phyloP scores from a whole-genome alignment of 108 stramenopile species.

The Ochromonas danica region DNA sequence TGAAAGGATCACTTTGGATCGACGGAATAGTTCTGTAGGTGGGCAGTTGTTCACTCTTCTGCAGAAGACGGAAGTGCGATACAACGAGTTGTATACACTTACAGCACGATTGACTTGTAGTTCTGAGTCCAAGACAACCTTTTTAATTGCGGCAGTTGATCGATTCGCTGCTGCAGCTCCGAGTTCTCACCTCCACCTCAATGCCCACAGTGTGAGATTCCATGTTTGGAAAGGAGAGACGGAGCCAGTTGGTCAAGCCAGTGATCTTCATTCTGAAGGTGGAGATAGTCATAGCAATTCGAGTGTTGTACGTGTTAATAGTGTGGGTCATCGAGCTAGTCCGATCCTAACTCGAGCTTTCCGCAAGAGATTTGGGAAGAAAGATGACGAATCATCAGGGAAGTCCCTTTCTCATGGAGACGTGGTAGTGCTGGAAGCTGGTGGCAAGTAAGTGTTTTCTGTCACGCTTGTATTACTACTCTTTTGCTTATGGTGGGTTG shows the following conservation, averaged over 20 bases:
- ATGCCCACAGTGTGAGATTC: not conserved
- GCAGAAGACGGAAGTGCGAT: not conserved
- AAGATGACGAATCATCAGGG: not conserved
- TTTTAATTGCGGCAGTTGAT: not conserved
- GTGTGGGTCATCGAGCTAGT: not conserved
- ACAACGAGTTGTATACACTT: not conserved
- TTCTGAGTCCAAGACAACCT: not conserved
- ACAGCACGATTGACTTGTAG: not conserved
- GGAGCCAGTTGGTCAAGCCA: not conserved
- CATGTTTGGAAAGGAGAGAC: not conserved
- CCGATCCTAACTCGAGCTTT: not conserved
- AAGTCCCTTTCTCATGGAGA: constrained; percentile 8
- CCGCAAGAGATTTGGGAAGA: constrained; percentile 19
- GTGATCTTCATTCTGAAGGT: not conserved
- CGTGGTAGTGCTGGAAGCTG: constrained; percentile 1
- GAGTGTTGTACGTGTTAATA: not conserved
- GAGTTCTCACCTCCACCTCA: not conserved
- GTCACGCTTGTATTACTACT: not conserved
- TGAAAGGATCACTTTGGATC: constrained; percentile 1
- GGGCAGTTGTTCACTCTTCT: not conserved
- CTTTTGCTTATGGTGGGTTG: not conserved
- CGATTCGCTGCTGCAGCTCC: constrained; percentile 21
- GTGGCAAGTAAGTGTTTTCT: constrained; percentile 27
- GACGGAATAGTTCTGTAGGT: not conserved
- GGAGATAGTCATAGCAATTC: not conserved